Evolutionary conservation across 129 eudicot genomes (phyloP).

Genomic region (Pittosporum tobira): DNA sequence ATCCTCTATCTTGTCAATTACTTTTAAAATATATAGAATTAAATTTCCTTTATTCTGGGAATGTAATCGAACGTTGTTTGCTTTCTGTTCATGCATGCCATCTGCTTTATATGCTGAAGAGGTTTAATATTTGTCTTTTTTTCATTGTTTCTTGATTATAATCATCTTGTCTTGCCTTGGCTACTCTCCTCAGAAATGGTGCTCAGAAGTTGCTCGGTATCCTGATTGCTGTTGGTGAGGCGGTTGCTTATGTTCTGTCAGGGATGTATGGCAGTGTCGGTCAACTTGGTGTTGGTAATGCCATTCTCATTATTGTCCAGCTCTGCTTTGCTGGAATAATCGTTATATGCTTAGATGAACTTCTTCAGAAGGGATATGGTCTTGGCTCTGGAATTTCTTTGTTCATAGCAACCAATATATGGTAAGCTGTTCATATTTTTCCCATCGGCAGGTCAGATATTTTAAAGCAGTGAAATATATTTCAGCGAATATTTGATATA

Average conservation of each 20-base stretch:
- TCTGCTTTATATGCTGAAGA: no score
- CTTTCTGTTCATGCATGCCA: background rate
- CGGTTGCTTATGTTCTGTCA: conserved; percentile 60
- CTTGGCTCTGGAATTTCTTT: conserved; percentile 55
- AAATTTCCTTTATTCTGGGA: no score
- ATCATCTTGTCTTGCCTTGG: background rate
- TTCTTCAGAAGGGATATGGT: conserved; percentile 55
- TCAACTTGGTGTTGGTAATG: conserved; percentile 83
- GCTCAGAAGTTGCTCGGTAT: conserved; percentile 69
- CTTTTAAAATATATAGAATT: no score
- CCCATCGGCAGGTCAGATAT: background rate
- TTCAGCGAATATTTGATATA: background rate
- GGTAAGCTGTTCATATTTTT: conserved; percentile 21
- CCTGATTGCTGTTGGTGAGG: conserved; percentile 71
- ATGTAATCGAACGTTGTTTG: no score
- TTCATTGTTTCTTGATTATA: background rate
- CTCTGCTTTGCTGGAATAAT: conserved; percentile 64
- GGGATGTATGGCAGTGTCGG: conserved; percentile 68
- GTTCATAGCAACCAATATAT: conserved; percentile 58
- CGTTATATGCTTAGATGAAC: conserved; percentile 46
- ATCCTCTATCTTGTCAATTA: no score
- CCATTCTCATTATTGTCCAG: conserved; percentile 59
- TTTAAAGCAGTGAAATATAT: background rate
- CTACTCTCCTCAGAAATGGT: conserved; percentile 42
- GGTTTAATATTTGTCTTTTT: background rate